A percentile compares a stretch with the other conserved stretches of the same genome.
Conservation (phyloP, 2,329 filamentous ascomycete species). For the Aspergillus sp. region DNA sequence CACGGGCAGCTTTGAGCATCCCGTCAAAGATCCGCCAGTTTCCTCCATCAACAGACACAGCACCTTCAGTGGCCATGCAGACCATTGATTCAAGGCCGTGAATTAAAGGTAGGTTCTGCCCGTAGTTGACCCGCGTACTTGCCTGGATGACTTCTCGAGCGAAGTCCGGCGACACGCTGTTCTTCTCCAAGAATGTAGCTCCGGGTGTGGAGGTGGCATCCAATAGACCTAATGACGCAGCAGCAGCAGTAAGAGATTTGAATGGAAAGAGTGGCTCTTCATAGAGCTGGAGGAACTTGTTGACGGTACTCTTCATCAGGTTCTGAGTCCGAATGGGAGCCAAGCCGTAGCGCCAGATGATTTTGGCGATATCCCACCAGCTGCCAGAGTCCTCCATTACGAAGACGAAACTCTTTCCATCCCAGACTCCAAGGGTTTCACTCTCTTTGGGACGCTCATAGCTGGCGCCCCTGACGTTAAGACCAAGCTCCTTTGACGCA, state of each 20-base stretch:
- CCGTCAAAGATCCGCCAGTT: constrained; percentile 94
- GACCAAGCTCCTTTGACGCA: constrained; percentile 69
- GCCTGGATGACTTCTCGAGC: constrained; percentile 83
- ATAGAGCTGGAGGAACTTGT: constrained; percentile 77
- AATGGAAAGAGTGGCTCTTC: constrained; percentile 82
- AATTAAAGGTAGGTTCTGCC: constrained; percentile 79
- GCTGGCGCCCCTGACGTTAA: constrained; percentile 54
- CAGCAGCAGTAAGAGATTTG: constrained; percentile 67
- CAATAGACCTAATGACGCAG: constrained; percentile 66
- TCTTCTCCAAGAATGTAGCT: constrained; percentile 66
- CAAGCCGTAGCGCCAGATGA: constrained; percentile 82
- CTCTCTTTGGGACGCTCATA: constrained; percentile 49
- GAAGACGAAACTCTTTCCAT: constrained; percentile 74
- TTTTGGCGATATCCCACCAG: constrained; percentile 78
- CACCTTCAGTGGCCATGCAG: constrained; percentile 84
- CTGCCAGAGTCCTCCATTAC: constrained; percentile 59
- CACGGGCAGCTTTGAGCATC: constrained; percentile 69
- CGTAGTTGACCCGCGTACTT: constrained; percentile 91
- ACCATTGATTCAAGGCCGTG: constrained; percentile 91
- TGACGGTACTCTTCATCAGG: constrained; percentile 70
- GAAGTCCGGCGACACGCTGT: constrained; percentile 68
- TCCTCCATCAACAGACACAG: constrained; percentile 74
- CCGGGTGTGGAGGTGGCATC: constrained; percentile 70
- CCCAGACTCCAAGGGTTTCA: constrained; percentile 74
- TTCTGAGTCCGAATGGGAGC: constrained; percentile 72